These are phyloP conservation scores for Pinus tabuliformis DNA, from an alignment of 75 land plant genomes.

Conservation along the genomic window DNA sequence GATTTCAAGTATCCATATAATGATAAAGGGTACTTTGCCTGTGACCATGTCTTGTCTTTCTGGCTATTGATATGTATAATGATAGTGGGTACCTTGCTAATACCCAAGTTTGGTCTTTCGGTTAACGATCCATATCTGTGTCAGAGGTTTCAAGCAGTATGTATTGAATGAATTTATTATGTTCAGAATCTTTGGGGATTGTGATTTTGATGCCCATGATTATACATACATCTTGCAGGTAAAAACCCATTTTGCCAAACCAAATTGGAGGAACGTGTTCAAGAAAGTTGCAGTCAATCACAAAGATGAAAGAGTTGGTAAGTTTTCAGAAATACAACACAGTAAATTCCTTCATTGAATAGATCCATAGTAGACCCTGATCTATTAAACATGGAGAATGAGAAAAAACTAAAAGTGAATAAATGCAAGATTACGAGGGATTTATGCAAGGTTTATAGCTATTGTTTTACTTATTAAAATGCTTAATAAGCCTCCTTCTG, in stretches of 20 bases:
- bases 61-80: too few relatives aligned
- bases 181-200: neutral
- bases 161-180: too few relatives aligned
- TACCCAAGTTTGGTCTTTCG: neutral
- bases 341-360: neutral
- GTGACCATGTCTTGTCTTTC: too few relatives aligned
- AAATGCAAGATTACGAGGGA: neutral
- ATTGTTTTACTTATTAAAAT: neutral
- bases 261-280: slow-evolving; percentile 41
- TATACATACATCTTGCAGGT: slow-evolving; percentile 30
- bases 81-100: neutral
- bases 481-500: too few relatives aligned
- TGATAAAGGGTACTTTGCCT: neutral
- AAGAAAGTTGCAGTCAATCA: slow-evolving; percentile 32
- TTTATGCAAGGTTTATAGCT: neutral
- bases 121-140: neutral
- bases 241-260: slow-evolving; percentile 66
- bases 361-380: too few relatives aligned
- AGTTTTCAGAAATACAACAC: neutral
- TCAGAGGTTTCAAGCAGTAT: neutral
- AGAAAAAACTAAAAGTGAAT: neutral
- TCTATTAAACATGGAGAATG: too few relatives aligned
- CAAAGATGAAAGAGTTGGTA: slow-evolving; percentile 23
- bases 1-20: too few relatives aligned
- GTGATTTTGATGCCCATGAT: neutral